Base-by-base conservation (phyloP, 2,329 filamentous ascomycete species). In the Fusarium floridanum region DNA sequence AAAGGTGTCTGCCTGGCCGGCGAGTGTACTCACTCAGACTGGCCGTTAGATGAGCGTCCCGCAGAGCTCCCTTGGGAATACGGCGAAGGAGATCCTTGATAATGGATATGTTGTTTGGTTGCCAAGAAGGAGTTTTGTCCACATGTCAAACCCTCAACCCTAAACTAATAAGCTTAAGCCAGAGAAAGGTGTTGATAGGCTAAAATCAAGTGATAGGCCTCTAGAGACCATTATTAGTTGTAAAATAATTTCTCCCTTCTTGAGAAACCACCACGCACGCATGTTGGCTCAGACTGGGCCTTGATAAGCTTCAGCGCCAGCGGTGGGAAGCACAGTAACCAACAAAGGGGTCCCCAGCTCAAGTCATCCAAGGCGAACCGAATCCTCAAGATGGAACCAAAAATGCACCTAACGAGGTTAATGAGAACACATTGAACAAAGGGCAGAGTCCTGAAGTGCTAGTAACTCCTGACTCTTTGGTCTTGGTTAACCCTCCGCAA, bases 381-480 rank as follows among this genome's bases (percentile, higher is more conserved):
- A 11, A n/a, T 41, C 37, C 37, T 41, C 37, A 41, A n/a, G 17
- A 20, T 6, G 4, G n/a, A 9, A 41, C 8, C n/a, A 11, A 41
- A 9, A n/a, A 11, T 20, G n/a, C 39, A 41, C 39, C 10, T n/a
- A 1, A 20, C 9, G 4, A 0, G 2, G 9, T 41, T 20, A 1
- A 41, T 41, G 4, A 41, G n/a, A 20, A 41, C 39, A 20, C 3
- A 10, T 11, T 20, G 2, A 20, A 20, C 39, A 20, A 20, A n/a
- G 9, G 17, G 9, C n/a, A 43, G 9, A n/a, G 17, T n/a, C 6
- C 39, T 12, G n/a, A 43, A 20, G 5, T 43, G 2, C n/a, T 3
- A 5, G 45, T n/a, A 4, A 29, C 45, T 29, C 45, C 24, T 29
- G 48, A 29, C 48, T 2, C 9, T 24, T 29, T 29, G 24, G 9